Conservation (phyloP, 352 stramenopile species). For the Phytophthora colocasiae region DNA sequence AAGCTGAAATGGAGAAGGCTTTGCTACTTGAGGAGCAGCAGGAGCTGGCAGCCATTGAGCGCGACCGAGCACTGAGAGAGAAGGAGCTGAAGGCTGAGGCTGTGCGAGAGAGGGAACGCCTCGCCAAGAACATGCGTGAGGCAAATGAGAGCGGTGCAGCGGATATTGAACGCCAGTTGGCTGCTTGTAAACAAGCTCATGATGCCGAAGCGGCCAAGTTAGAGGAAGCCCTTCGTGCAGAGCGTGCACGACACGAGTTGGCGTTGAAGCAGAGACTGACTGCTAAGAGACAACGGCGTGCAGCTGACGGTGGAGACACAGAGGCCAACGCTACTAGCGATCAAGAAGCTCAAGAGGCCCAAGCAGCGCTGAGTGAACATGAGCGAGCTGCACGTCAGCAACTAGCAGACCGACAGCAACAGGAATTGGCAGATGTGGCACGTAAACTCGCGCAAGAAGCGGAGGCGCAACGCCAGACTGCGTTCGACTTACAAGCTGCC, state of each 20-base stretch:
- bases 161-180: slow-evolving; percentile 45
- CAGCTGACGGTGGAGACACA: not conserved
- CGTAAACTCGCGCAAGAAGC: slow-evolving; percentile 45
- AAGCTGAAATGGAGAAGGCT: slow-evolving; percentile 17
- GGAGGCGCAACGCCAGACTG: slow-evolving; percentile 21
- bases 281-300: slow-evolving; percentile 37
- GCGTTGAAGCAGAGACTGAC: slow-evolving; percentile 46
- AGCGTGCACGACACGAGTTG: slow-evolving; percentile 48
- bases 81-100: slow-evolving; percentile 35
- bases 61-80: slow-evolving; percentile 23
- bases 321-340: slow-evolving; percentile 3
- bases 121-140: slow-evolving; percentile 24
- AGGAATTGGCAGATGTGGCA: slow-evolving; percentile 23
- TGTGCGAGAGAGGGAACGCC: slow-evolving; percentile 36
- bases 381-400: slow-evolving; percentile 20
- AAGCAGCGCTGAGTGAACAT: slow-evolving; percentile 36
- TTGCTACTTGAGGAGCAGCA: slow-evolving; percentile 41
- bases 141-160: slow-evolving; percentile 29
- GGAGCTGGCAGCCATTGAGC: slow-evolving; percentile 43
- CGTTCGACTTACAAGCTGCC: slow-evolving; percentile 27
- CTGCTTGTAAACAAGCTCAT: slow-evolving; percentile 43
- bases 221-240: slow-evolving; percentile 37
- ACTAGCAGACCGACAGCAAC: slow-evolving; percentile 35
- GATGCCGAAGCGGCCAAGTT: slow-evolving; percentile 35
- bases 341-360: not conserved